Percentiles rank a stretch among this genome's conserved stretches.
Conservation (phyloP, 495 filamentous ascomycete species). For the Parathielavia hyrcaniae region DNA sequence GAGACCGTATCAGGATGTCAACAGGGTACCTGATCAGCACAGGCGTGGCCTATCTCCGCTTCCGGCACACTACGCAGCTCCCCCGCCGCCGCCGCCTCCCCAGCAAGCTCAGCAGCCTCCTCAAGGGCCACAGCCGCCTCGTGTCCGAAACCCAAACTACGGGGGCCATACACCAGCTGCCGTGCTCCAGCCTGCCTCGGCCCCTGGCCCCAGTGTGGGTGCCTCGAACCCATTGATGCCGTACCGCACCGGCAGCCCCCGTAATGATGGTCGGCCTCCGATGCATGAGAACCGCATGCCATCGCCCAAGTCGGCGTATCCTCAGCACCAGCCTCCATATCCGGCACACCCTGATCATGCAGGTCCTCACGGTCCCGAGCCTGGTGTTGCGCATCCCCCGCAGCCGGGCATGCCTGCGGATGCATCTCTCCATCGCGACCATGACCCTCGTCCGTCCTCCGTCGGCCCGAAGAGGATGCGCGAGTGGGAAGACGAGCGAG, state of each 20-base stretch:
- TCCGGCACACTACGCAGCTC: slow-evolving; percentile 56
- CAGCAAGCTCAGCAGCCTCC: slow-evolving; percentile 35
- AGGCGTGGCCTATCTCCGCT: slow-evolving; percentile 43
- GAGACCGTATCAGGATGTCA: slow-evolving; percentile 67
- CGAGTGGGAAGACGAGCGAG: slow-evolving; percentile 84
- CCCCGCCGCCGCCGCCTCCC: slow-evolving; percentile 44
- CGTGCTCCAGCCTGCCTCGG: slow-evolving; percentile 28
- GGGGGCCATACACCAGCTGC: slow-evolving; percentile 56
- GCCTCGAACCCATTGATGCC: slow-evolving; percentile 68
- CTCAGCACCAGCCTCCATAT: slow-evolving; percentile 70
- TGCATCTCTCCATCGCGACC: slow-evolving; percentile 58
- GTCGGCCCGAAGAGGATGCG: slow-evolving; percentile 77
- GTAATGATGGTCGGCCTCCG: slow-evolving; percentile 70
- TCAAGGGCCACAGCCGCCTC: slow-evolving; percentile 30
- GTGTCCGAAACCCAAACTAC: slow-evolving; percentile 68
- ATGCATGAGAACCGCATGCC: slow-evolving; percentile 74
- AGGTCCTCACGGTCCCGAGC: slow-evolving; percentile 63
- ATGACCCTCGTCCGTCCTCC: slow-evolving; percentile 67
- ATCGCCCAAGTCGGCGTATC: slow-evolving; percentile 75
- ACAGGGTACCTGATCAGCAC: slow-evolving; percentile 40
- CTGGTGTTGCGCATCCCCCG: slow-evolving; percentile 65
- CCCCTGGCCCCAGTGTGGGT: slow-evolving; percentile 30
- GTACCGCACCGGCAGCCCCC: slow-evolving; percentile 70
- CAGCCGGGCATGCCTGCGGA: slow-evolving; percentile 69
- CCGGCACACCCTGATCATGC: slow-evolving; percentile 56